Percentiles rank a stretch among this genome's conserved stretches.
phyloP scores from a whole-genome alignment of 108 stramenopile species.

The Ochromonas danica region DNA sequence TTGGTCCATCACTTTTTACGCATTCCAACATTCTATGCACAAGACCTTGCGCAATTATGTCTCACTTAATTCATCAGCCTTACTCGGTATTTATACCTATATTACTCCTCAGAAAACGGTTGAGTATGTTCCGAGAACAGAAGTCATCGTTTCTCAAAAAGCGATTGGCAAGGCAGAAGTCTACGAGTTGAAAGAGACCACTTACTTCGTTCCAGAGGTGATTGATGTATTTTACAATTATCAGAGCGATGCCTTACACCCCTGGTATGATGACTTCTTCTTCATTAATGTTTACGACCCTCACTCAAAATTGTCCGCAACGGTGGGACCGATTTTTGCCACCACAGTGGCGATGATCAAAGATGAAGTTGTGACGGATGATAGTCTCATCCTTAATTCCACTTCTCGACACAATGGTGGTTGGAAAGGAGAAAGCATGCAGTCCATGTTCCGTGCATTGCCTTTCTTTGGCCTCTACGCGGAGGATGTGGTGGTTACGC shows the following conservation, averaged over 20 bases:
- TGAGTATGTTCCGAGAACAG: not conserved
- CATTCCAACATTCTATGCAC: no score
- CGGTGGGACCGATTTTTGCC: not conserved
- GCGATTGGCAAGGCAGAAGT: not conserved
- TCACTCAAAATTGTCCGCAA: not conserved
- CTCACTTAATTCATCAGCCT: not conserved
- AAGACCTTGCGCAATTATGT: not conserved
- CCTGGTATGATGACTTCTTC: not conserved
- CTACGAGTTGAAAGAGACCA: not conserved
- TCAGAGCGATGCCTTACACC: not conserved
- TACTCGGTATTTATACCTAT: not conserved
- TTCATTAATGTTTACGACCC: not conserved
- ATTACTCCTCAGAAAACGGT: not conserved
- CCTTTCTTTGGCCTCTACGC: not conserved
- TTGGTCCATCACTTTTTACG: slow-evolving; percentile 68
- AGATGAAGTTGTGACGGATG: not conserved
- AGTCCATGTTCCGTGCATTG: not conserved
- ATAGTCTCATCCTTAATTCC: not conserved
- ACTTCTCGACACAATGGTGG: not conserved
- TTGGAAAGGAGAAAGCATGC: not conserved
- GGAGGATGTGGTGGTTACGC: not conserved
- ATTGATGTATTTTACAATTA: not conserved
- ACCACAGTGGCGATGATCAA: not conserved
- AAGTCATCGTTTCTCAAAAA: not conserved
- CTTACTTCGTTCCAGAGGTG: not conserved